Evolutionary conservation across 192 early-diverging fungal genomes (phyloP).

Genomic region (Podochytrium sp.): DNA sequence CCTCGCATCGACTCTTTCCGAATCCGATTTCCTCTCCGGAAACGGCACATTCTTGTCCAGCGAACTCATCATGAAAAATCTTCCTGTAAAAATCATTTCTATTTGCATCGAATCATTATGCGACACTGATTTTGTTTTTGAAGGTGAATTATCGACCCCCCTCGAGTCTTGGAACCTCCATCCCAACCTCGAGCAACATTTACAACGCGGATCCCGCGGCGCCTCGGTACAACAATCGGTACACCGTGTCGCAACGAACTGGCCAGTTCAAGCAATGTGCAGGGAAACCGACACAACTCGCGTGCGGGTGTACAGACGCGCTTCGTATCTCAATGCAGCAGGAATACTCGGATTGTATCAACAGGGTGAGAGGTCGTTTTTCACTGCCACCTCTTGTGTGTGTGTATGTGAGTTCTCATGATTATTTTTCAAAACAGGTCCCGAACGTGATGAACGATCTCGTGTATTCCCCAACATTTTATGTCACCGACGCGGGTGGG

Average conservation of each 20-base stretch:
- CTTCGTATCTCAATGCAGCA: neutral
- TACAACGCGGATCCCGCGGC: slow-evolving; percentile 33
- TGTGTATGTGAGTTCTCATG: neutral
- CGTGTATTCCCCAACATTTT: slow-evolving; percentile 3
- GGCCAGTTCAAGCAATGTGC: slow-evolving; percentile 29
- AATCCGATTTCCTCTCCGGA: slow-evolving; percentile 16
- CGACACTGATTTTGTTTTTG: slow-evolving; percentile 47
- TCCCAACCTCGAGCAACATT: slow-evolving; percentile 27
- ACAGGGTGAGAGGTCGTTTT: neutral
- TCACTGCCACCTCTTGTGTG: neutral
- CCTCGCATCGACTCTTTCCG: neutral
- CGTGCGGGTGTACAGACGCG: slow-evolving; percentile 18
- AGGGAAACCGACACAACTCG: neutral
- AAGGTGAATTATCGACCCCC: slow-evolving; percentile 35
- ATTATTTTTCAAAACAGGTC: slow-evolving; percentile 6
- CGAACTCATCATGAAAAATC: neutral
- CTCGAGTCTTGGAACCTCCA: slow-evolving; percentile 15
- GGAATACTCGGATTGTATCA: slow-evolving; percentile 27
- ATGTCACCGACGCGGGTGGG: neutral
- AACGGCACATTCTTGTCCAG: neutral
- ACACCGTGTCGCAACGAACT: slow-evolving; percentile 24
- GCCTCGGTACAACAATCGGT: slow-evolving; percentile 28
- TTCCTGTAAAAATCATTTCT: slow-evolving; percentile 22
- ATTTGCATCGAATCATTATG: slow-evolving; percentile 54
- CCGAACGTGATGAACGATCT: slow-evolving; percentile 27